phyloP scores from a whole-genome alignment of 768 basidiomycete genomes.

The Pleurotus djamor region DNA sequence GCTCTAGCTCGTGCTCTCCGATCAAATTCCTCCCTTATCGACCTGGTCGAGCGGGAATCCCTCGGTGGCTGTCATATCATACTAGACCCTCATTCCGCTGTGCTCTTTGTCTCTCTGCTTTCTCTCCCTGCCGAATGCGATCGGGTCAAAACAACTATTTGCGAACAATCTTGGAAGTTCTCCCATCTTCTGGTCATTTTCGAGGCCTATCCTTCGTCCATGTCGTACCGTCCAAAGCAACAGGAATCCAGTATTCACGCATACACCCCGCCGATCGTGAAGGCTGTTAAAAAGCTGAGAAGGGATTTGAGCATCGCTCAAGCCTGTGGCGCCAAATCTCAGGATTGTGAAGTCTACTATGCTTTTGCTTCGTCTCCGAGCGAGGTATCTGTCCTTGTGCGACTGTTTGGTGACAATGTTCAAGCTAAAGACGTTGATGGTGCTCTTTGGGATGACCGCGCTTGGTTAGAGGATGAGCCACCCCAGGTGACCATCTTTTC shows the following conservation, averaged over 20 bases:
- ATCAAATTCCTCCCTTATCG: constrained; percentile 40
- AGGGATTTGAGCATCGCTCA: constrained; percentile 62
- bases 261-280: constrained; percentile 66
- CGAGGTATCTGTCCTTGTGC: constrained; percentile 53
- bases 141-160: constrained; percentile 39
- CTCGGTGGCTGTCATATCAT: constrained; percentile 66
- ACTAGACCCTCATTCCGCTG: constrained; percentile 58
- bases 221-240: constrained; percentile 25
- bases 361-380: constrained; percentile 62
- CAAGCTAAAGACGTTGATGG: constrained; percentile 41
- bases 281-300: constrained; percentile 66
- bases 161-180: constrained; percentile 64
- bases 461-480: constrained; percentile 60
- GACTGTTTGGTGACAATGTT: constrained; percentile 59
- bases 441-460: constrained; percentile 54
- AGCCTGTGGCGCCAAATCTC: constrained; percentile 50
- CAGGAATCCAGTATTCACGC: constrained; percentile 27
- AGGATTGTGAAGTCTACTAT: constrained; percentile 40
- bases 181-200: constrained; percentile 55
- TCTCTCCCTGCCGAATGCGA: constrained; percentile 50
- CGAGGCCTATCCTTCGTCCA: constrained; percentile 58
- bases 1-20: constrained; percentile 52
- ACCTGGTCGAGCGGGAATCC: constrained; percentile 62
- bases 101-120: constrained; percentile 47
- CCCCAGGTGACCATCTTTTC: constrained; percentile 33